phyloP scores from a whole-genome alignment of 1,284 basidiomycete species.

The Fomes fomentarius region DNA sequence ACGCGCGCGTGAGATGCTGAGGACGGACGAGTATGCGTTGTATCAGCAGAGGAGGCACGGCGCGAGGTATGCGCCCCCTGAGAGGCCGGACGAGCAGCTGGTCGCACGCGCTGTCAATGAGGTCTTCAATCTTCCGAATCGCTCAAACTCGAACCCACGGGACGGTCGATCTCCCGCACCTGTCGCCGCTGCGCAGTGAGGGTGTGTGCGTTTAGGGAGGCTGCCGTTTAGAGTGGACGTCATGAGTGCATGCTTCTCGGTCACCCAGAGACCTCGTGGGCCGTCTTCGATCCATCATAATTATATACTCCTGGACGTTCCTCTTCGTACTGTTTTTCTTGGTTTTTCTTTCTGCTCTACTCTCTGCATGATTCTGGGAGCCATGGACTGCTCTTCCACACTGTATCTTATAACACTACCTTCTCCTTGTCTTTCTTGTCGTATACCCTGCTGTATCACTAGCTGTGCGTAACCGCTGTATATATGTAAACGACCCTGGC shows the following conservation, averaged over 20 bases:
- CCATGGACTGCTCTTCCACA: not conserved
- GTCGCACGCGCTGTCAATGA: constrained; percentile 27
- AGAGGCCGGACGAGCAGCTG: constrained; percentile 25
- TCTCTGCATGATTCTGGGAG: not conserved
- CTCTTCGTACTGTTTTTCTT: not conserved
- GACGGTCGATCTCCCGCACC: no score
- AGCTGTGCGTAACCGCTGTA: not conserved
- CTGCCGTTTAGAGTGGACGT: not conserved
- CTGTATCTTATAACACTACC: not conserved
- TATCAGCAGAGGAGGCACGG: constrained; percentile 21
- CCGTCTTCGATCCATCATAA: not conserved
- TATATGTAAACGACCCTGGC: no score
- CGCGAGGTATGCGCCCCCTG: constrained; percentile 13
- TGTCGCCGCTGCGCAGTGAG: not conserved
- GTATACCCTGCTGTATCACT: not conserved
- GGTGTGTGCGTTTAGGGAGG: not conserved
- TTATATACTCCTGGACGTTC: not conserved
- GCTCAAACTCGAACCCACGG: no score
- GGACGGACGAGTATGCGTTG: constrained; percentile 25
- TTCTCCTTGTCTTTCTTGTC: not conserved
- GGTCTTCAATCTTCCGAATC: constrained; percentile 19
- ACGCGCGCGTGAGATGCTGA: constrained; percentile 27
- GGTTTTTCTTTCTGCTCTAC: not conserved
- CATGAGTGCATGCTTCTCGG: not conserved
- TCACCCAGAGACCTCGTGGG: not conserved